Evolutionary conservation across 2,329 filamentous ascomycete genomes (phyloP).

Genomic region (Xylariaceae sp.): DNA sequence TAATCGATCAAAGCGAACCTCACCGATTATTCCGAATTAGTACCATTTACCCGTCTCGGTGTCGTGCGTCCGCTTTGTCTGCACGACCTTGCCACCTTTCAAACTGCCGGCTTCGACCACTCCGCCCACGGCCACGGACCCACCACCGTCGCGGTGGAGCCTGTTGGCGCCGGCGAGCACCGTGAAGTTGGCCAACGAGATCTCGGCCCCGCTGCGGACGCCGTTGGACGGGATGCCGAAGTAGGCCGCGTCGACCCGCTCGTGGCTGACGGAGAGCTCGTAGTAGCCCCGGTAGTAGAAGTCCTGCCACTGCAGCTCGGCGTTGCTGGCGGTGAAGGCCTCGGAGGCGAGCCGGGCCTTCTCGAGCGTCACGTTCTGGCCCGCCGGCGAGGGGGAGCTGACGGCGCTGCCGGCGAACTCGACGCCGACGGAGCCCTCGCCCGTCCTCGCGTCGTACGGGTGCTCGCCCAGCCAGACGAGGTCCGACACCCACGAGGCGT

Average conservation of each 20-base stretch:
- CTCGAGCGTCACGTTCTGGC: constrained; percentile 50
- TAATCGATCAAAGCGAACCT: background rate
- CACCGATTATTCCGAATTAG: constrained; percentile 12
- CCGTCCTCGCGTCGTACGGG: constrained; percentile 40
- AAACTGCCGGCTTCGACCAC: constrained; percentile 41
- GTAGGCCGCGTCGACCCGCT: constrained; percentile 50
- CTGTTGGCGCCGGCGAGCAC: constrained; percentile 52
- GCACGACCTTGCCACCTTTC: constrained; percentile 33
- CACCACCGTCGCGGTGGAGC: constrained; percentile 30
- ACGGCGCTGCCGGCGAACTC: constrained; percentile 55
- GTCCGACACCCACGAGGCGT: constrained; percentile 53
- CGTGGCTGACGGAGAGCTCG: constrained; percentile 49
- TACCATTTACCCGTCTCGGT: constrained; percentile 35
- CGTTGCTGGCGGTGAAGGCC: constrained; percentile 42
- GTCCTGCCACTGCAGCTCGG: constrained; percentile 58
- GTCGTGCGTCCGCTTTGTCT: constrained; percentile 52
- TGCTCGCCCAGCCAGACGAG: constrained; percentile 43
- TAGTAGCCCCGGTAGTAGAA: constrained; percentile 62
- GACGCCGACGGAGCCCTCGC: constrained; percentile 42
- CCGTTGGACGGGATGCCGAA: constrained; percentile 46
- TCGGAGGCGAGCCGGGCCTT: constrained; percentile 40
- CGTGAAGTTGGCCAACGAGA: constrained; percentile 57
- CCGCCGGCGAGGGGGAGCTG: constrained; percentile 50
- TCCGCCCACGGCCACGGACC: constrained; percentile 20
- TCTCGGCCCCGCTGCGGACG: constrained; percentile 50